Base-by-base conservation (phyloP, 805 yeast species). In the Candida qinlingensis region DNA sequence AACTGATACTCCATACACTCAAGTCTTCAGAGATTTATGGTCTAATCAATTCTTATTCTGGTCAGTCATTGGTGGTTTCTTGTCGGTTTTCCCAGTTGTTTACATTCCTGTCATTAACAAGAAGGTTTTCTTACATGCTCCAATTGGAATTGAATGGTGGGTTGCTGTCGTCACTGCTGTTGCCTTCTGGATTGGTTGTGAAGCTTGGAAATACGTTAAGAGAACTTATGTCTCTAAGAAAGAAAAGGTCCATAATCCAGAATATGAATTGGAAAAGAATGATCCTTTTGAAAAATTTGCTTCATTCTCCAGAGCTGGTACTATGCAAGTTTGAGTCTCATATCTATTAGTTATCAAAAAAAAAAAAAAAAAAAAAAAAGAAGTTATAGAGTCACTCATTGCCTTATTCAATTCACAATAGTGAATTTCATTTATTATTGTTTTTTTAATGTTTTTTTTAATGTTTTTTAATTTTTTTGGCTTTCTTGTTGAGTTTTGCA, bases 81-180 rank as follows among this genome's bases (percentile, higher is more conserved):
- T 76, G 11, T 75, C 88, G 3, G 82, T 85, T 4, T 83, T 88
- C 76, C 96, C 96, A 39, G 85, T 87, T 19, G 80, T 87, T 37
- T 87, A 87, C 66, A 88, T 88, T 54, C 96, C 96, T 6, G 95
- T 85, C n/a, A 87, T 88, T 61, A 88, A 88, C 65, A 69, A 73
- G 41, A 75, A 77, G 53, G 96, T 88, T 7, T 88, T 88, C 63
- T 70, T 83, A 57, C 96, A 88, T 65, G 71, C 65, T 31, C 79
- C 82, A 7, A 86, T 87, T 54, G 76, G 82, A 8, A 81, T 80
- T 67, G 96, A 87, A 69, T 88, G 95, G 95, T 92, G 87, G 12
- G 66, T 87, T 51, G 77, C 88, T 1, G 69, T 83, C 53, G 87
- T 79, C 0, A 75, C 81, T 52, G 68, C 84, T 4, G 48, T 79